These are phyloP conservation scores for Hippophae rhamnoides DNA, from an alignment of 306 rosid species.

Conservation along the genomic window DNA sequence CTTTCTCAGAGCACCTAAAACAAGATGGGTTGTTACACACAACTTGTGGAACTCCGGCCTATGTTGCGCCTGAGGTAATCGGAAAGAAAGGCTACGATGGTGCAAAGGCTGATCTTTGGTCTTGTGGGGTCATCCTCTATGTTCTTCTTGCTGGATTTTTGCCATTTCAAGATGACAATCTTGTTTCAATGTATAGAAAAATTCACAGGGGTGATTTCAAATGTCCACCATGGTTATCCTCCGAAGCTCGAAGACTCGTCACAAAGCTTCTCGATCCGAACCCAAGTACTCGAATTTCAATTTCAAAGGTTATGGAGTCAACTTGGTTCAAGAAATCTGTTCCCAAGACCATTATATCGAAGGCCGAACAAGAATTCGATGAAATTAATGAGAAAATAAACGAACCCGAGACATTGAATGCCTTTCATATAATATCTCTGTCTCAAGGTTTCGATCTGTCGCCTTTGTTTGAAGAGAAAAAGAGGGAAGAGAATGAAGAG, in stretches of 20 bases:
- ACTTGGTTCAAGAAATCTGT: slow-evolving; percentile 64
- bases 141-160: slow-evolving; percentile 86
- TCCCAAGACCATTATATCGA: slow-evolving; percentile 26
- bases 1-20: slow-evolving; percentile 59
- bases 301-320: slow-evolving; percentile 49
- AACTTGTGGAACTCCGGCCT: slow-evolving; percentile 93
- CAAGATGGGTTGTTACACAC: slow-evolving; percentile 79
- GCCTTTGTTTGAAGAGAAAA: slow-evolving; percentile 77
- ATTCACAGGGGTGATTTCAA: slow-evolving; percentile 83
- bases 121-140: slow-evolving; percentile 82
- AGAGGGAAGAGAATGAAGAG: slow-evolving; percentile 72
- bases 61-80: slow-evolving; percentile 85
- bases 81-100: slow-evolving; percentile 91
- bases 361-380: slow-evolving; percentile 32
- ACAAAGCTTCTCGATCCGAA: slow-evolving; percentile 79
- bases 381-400: slow-evolving; percentile 15
- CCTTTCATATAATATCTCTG: slow-evolving; percentile 64
- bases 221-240: slow-evolving; percentile 84
- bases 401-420: slow-evolving; percentile 50
- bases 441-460: slow-evolving; percentile 87
- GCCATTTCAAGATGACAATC: slow-evolving; percentile 81
- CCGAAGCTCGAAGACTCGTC: slow-evolving; percentile 53
- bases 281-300: slow-evolving; percentile 45
- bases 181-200: slow-evolving; percentile 67
- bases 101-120: slow-evolving; percentile 89